phyloP scores from a whole-genome alignment of 2,329 filamentous ascomycete genomes.

The Acrocalymma vagum region DNA sequence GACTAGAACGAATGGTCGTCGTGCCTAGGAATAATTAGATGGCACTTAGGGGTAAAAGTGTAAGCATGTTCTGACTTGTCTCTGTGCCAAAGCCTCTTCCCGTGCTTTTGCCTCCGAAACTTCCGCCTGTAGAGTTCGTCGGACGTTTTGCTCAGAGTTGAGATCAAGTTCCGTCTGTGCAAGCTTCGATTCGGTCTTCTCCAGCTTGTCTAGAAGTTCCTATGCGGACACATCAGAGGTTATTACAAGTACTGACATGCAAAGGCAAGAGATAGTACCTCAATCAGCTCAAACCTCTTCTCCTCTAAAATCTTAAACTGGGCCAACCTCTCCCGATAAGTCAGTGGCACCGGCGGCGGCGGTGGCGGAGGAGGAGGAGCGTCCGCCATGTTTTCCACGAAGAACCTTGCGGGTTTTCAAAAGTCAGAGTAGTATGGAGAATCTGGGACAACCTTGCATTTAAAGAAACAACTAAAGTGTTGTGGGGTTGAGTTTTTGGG shows the following conservation, averaged over 20 bases:
- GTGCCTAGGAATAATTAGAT: conserved; percentile 31
- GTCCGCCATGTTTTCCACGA: conserved; percentile 32
- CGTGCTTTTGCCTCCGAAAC: conserved; percentile 39
- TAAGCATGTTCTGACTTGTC: conserved; percentile 30
- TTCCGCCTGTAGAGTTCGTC: conserved; percentile 44
- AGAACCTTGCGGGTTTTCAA: conserved; percentile 12
- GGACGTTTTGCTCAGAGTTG: conserved; percentile 47
- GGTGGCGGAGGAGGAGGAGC: conserved; percentile 17
- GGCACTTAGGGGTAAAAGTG: too few species aligned
- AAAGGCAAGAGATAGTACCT: conserved; percentile 25
- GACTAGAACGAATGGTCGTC: conserved; percentile 44
- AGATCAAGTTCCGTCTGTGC: conserved; percentile 47
- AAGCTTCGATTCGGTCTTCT: conserved; percentile 46
- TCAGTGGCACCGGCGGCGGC: conserved; percentile 22
- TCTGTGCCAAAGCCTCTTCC: conserved; percentile 38
- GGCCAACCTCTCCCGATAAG: conserved; percentile 43
- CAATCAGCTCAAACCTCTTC: conserved; percentile 46
- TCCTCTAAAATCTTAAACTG: conserved; percentile 48
- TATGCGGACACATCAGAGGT: conserved; percentile 14
- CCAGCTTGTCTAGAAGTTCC: conserved; percentile 48
- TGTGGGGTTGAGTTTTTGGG: conserved; percentile 35
- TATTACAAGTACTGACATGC: background rate
- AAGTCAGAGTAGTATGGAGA: conserved; percentile 12
- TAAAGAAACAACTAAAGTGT: conserved; percentile 29
- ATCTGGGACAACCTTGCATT: conserved; percentile 36